Conservation (phyloP, 176 grass and related monocot species). For the Musa itinerans region DNA sequence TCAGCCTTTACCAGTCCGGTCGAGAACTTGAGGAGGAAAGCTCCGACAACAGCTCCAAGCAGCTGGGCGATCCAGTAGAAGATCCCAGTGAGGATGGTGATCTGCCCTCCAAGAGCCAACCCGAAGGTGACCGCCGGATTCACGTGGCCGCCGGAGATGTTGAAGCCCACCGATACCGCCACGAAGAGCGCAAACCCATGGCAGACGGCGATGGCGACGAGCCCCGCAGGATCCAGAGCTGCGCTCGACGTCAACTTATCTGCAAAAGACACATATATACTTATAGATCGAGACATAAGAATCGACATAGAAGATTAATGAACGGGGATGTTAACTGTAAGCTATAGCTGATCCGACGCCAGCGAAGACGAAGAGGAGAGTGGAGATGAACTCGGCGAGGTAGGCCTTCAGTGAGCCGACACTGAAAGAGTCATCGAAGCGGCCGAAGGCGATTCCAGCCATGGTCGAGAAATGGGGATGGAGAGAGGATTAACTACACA, state of each 20-base stretch:
- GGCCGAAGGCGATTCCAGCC: neutral
- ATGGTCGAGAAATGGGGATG: neutral
- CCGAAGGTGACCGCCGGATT: neutral
- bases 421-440: slow-evolving; percentile 9
- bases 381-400: slow-evolving; percentile 8
- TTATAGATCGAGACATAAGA: too few relatives aligned
- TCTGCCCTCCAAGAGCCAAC: neutral
- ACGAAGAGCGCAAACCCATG: slow-evolving; percentile 6
- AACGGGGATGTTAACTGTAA: neutral
- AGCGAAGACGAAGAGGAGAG: slow-evolving; percentile 12
- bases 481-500: too few relatives aligned
- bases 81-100: slow-evolving; percentile 1
- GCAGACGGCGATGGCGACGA: neutral
- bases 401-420: neutral
- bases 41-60: neutral
- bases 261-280: neutral
- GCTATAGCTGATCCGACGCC: slow-evolving; percentile 6
- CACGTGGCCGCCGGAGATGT: slow-evolving; percentile 1
- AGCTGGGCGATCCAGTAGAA: neutral
- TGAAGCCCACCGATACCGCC: neutral
- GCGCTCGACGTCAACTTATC: slow-evolving; percentile 1
- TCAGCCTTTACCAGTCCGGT: neutral
- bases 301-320: too few relatives aligned
- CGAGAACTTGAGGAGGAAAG: neutral
- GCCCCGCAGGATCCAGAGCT: neutral